phyloP scores from a whole-genome alignment of 768 basidiomycete genomes.

The Sistotremastrum niveocremeum region DNA sequence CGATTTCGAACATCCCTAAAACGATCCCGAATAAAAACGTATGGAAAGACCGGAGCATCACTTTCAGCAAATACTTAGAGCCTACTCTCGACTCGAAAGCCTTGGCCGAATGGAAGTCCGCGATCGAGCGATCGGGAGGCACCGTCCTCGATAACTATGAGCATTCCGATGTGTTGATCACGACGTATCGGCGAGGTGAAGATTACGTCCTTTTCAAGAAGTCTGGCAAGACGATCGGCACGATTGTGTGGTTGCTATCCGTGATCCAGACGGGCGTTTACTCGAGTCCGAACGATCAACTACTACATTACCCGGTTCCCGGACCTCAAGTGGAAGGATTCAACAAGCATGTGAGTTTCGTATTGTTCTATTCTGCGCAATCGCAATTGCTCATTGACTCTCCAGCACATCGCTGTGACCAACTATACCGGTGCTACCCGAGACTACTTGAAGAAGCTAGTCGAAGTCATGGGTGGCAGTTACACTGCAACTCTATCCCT shows the following conservation, averaged over 20 bases:
- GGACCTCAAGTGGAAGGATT: slow-evolving; percentile 46
- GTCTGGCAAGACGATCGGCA: slow-evolving; percentile 51
- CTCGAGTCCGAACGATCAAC: slow-evolving; percentile 52
- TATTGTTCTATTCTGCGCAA: not conserved
- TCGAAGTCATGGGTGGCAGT: slow-evolving; percentile 57
- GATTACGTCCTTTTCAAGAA: slow-evolving; percentile 57
- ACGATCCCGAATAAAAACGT: slow-evolving; percentile 20
- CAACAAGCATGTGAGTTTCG: slow-evolving; percentile 38
- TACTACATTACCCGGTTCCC: slow-evolving; percentile 79
- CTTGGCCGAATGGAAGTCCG: slow-evolving; percentile 27
- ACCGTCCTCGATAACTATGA: slow-evolving; percentile 21
- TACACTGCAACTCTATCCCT: slow-evolving; percentile 77
- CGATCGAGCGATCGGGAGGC: slow-evolving; percentile 52
- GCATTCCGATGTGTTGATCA: slow-evolving; percentile 61
- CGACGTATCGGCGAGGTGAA: slow-evolving; percentile 50
- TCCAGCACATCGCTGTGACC: slow-evolving; percentile 67
- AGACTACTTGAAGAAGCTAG: slow-evolving; percentile 79
- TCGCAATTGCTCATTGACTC: not conserved
- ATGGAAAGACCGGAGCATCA: slow-evolving; percentile 46
- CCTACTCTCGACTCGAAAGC: slow-evolving; percentile 38
- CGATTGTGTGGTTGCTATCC: slow-evolving; percentile 72
- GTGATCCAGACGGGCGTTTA: slow-evolving; percentile 51
- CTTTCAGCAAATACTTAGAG: slow-evolving; percentile 48
- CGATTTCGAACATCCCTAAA: slow-evolving; percentile 16
- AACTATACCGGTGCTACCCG: slow-evolving; percentile 81